Conservation (phyloP, 1,284 basidiomycete genomes). For the Somion occarium region DNA sequence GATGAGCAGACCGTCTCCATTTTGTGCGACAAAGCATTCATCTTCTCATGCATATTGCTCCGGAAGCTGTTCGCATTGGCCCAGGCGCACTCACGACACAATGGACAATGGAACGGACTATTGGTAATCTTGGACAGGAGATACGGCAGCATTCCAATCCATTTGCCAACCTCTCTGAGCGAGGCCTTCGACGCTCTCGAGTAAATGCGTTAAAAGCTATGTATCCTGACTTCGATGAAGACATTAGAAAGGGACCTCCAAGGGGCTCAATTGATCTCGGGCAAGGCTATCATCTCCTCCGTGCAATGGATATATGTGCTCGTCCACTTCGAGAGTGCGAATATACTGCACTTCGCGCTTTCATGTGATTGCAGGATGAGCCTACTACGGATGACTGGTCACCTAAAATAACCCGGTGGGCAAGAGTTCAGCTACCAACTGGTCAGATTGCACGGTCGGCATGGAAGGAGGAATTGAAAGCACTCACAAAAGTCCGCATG, state of each 20-base stretch:
- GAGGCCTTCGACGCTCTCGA: slow-evolving; percentile 23
- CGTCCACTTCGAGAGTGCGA: background rate
- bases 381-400: background rate
- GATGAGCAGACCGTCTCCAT: slow-evolving; percentile 17
- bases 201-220: slow-evolving; percentile 23
- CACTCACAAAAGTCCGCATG: slow-evolving; percentile 9
- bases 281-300: slow-evolving; percentile 5
- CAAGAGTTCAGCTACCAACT: slow-evolving; percentile 24
- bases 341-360: background rate
- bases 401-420: slow-evolving; percentile 18
- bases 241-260: background rate
- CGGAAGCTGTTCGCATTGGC: slow-evolving; percentile 14
- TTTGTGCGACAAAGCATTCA: slow-evolving; percentile 21
- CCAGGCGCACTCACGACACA: slow-evolving; percentile 13
- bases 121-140: slow-evolving; percentile 20
- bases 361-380: background rate
- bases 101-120: slow-evolving; percentile 21
- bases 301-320: background rate
- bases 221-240: slow-evolving; percentile 13
- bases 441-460: slow-evolving; percentile 23
- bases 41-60: slow-evolving; percentile 12
- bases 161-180: slow-evolving; percentile 19
- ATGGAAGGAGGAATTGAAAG: slow-evolving; percentile 20
- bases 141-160: slow-evolving; percentile 19
- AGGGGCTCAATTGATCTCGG: slow-evolving; percentile 1